These are phyloP conservation scores for Mycena polygramma DNA, from an alignment of 768 basidiomycete species.

Conservation along the genomic window DNA sequence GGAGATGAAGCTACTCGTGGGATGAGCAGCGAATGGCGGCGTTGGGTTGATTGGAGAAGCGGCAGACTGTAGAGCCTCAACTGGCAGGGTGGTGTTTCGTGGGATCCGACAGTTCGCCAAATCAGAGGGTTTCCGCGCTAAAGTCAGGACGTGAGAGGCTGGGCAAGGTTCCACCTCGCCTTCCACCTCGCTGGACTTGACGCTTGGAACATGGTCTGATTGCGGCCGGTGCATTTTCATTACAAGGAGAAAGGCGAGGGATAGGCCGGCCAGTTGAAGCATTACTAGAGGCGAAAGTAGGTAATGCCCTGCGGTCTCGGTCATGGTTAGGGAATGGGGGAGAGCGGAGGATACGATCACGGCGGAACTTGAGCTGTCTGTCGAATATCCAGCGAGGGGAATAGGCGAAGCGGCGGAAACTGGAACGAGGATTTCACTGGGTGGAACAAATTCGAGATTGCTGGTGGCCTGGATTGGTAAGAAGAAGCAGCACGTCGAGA, in stretches of 20 bases:
- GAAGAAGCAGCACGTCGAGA: not conserved
- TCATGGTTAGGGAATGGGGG: not conserved
- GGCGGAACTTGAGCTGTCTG: not conserved
- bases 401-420: not conserved
- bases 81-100: not conserved
- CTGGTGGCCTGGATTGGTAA: constrained; percentile 10
- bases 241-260: not conserved
- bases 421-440: not conserved
- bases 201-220: not conserved
- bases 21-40: not conserved
- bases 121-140: constrained; percentile 22
- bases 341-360: not conserved
- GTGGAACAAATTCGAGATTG: not conserved
- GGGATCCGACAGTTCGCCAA: constrained; percentile 17
- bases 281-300: constrained; percentile 9
- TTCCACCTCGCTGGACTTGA: not conserved
- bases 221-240: not conserved
- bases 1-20: not conserved
- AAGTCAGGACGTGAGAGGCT: not conserved
- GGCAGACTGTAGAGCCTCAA: not conserved
- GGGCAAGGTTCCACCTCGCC: not conserved
- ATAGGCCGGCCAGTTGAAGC: not conserved
- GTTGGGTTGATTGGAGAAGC: not conserved
- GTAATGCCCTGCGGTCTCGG: constrained; percentile 8
- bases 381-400: not conserved